phyloP scores from a whole-genome alignment of 2,329 filamentous ascomycete species.

The Aspergillus sp. region DNA sequence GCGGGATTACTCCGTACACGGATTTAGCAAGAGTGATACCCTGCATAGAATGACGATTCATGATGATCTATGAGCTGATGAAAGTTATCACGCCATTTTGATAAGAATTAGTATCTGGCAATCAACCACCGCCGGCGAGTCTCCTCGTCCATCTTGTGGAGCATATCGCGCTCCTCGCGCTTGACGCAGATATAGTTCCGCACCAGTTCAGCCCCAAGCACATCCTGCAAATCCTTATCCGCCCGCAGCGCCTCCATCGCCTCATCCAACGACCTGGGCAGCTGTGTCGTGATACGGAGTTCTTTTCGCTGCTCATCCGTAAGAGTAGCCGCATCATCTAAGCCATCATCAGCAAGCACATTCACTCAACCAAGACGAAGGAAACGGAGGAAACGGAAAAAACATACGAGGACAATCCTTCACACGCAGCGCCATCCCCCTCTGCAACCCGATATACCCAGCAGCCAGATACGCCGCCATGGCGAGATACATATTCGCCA shows the following conservation, averaged over 20 bases:
- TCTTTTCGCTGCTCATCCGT: constrained; percentile 25
- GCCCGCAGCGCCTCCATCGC: constrained; percentile 33
- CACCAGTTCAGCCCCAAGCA: constrained; percentile 30
- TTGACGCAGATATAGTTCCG: constrained; percentile 32
- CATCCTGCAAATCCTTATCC: constrained; percentile 24
- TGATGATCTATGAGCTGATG: not conserved
- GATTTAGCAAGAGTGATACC: constrained; percentile 19
- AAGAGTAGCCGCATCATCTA: constrained; percentile 36
- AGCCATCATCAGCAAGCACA: not conserved
- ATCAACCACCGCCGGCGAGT: constrained; percentile 37
- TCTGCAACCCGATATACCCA: constrained; percentile 56
- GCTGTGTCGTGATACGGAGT: constrained; percentile 35
- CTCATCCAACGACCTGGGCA: constrained; percentile 36
- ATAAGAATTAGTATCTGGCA: constrained; percentile 34
- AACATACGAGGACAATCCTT: constrained; percentile 35
- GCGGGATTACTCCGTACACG: constrained; percentile 13
- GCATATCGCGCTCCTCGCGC: constrained; percentile 30
- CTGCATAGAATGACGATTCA: constrained; percentile 4
- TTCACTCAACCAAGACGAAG: not conserved
- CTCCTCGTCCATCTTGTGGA: constrained; percentile 31
- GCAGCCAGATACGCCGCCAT: constrained; percentile 61
- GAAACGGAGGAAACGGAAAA: not conserved
- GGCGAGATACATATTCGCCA: constrained; percentile 75
- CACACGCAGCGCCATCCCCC: constrained; percentile 22
- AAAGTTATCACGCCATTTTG: not conserved